Evolutionary conservation across 148 eudicot genomes (phyloP).

Genomic region (Simmondsia chinensis): DNA sequence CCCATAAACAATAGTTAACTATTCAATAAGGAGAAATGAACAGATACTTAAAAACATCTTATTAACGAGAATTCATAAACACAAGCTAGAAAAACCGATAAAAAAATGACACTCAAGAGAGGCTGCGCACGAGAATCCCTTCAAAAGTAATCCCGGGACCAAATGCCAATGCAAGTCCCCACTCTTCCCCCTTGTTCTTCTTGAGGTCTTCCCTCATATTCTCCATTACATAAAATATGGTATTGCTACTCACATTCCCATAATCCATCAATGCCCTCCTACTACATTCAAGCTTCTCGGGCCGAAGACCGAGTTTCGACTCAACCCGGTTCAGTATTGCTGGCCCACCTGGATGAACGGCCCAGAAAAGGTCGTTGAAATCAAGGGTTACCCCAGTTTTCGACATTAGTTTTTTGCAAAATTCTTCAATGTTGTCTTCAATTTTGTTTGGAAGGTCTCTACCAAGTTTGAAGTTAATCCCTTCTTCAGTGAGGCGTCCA

Average conservation of each 20-base stretch:
- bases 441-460: slow-evolving; percentile 58
- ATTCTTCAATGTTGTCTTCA: slow-evolving; percentile 63
- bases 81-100: too few relatives aligned
- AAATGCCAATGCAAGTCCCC: slow-evolving; percentile 82
- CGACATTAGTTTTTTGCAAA: slow-evolving; percentile 54
- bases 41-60: too few relatives aligned
- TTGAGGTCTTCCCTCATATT: slow-evolving; percentile 51
- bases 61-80: too few relatives aligned
- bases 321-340: slow-evolving; percentile 60
- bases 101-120: too few relatives aligned
- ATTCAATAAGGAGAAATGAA: too few relatives aligned
- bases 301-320: slow-evolving; percentile 20
- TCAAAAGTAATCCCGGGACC: slow-evolving; percentile 84
- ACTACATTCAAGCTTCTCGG: slow-evolving; percentile 50
- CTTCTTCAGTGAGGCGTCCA: slow-evolving; percentile 54
- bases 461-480: slow-evolving; percentile 63
- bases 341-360: slow-evolving; percentile 76
- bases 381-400: slow-evolving; percentile 17
- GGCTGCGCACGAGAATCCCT: slow-evolving; percentile 69
- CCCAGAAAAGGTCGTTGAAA: slow-evolving; percentile 64
- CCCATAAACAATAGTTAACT: too few relatives aligned
- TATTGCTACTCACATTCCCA: slow-evolving; percentile 80
- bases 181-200: slow-evolving; percentile 34
- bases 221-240: slow-evolving; percentile 70
- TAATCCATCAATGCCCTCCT: slow-evolving; percentile 66